Percentiles rank a stretch among this genome's conserved stretches.
Conservation (phyloP, 2,329 filamentous ascomycete species). For the Tolypocladium album region DNA sequence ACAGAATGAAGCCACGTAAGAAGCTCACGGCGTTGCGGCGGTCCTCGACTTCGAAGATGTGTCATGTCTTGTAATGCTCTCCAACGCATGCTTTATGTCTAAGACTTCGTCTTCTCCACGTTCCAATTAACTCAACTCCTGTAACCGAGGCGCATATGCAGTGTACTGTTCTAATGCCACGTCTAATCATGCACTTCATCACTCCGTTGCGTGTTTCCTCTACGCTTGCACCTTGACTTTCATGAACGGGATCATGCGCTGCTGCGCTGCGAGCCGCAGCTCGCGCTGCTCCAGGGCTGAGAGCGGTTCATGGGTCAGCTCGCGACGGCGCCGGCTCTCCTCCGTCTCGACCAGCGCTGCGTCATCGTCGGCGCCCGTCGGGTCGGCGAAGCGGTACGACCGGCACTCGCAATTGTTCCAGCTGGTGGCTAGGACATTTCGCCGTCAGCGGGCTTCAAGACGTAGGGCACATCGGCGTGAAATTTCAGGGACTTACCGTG, state of each 20-base stretch:
- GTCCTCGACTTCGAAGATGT: not conserved
- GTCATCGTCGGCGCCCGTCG: conserved; percentile 34
- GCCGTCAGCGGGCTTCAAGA: not conserved
- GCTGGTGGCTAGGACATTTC: conserved; percentile 44
- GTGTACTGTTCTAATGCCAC: not conserved
- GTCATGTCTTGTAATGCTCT: not conserved
- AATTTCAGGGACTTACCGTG: conserved; percentile 20
- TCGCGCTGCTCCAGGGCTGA: conserved; percentile 36
- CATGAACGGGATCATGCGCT: conserved; percentile 24
- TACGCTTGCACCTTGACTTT: conserved; percentile 15
- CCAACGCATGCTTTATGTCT: not conserved
- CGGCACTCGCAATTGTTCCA: conserved; percentile 68
- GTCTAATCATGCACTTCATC: not conserved
- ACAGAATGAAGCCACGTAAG: too few relatives aligned
- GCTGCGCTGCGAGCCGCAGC: conserved; percentile 26
- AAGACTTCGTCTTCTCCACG: not conserved
- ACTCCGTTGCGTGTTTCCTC: not conserved
- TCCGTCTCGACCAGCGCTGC: conserved; percentile 37
- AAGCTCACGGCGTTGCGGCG: too few relatives aligned
- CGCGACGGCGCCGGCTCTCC: conserved; percentile 34
- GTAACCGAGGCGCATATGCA: not conserved
- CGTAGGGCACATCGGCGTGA: not conserved
- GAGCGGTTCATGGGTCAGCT: conserved; percentile 27
- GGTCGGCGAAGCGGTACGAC: conserved; percentile 52
- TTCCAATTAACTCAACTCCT: not conserved